Conservation (phyloP, 1,284 basidiomycete species). For the Cryptococcus sp. region DNA sequence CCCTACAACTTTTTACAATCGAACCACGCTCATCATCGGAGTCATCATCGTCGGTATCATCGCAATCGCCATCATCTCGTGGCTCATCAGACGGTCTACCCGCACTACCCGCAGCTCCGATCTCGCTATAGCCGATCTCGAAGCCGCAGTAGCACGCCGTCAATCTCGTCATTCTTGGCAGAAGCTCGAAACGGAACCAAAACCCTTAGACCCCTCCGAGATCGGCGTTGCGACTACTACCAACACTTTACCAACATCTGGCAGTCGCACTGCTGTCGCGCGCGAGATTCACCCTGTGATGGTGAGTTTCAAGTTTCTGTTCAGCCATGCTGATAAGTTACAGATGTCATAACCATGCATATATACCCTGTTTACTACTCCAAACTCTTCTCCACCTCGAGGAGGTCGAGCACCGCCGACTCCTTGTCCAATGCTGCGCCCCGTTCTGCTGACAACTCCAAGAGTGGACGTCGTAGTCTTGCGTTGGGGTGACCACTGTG, state of each 20-base stretch:
- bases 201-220: neutral
- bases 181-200: neutral
- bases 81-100: neutral
- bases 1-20: neutral
- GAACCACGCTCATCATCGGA: neutral
- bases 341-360: neutral
- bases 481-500: constrained; percentile 65
- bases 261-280: constrained; percentile 9
- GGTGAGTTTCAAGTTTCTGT: neutral
- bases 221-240: constrained; percentile 15
- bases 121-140: neutral
- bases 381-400: constrained; percentile 66
- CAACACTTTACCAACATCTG: constrained; percentile 4
- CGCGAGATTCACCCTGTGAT: constrained; percentile 5
- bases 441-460: constrained; percentile 62
- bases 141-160: neutral
- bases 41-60: neutral
- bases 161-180: neutral
- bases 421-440: constrained; percentile 68
- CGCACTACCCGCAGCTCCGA: neutral
- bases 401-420: constrained; percentile 65
- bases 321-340: too few species aligned
- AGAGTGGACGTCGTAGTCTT: constrained; percentile 70
- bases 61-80: neutral
- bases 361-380: constrained; percentile 7